Percentiles rank a stretch among this genome's conserved stretches.
These are phyloP conservation scores for Flaveria trinervia DNA, from an alignment of 129 eudicot genomes.

Conservation along the genomic window DNA sequence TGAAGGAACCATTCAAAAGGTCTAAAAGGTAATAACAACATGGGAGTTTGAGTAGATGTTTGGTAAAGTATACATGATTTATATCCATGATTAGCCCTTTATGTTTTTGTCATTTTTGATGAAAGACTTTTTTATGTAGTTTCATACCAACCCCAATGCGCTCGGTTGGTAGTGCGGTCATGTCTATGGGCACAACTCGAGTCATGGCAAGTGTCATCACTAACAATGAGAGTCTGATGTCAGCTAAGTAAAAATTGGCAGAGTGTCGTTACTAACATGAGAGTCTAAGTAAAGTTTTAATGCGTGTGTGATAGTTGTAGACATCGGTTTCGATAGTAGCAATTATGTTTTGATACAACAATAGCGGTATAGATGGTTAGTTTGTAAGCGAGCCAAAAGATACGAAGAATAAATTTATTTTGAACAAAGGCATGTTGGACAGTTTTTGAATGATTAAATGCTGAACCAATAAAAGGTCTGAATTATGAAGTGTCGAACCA, in stretches of 20 bases:
- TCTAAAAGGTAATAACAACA: slow-evolving; percentile 41
- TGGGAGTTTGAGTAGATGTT: slow-evolving; percentile 57
- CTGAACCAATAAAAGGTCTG: no score
- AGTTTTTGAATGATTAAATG: no score
- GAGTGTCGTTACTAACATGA: no score
- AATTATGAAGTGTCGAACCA: no score
- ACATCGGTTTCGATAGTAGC: no score
- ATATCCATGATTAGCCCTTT: slow-evolving; percentile 27
- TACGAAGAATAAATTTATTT: neutral
- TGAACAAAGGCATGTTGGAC: neutral
- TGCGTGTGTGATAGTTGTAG: no score
- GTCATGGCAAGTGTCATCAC: neutral
- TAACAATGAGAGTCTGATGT: neutral
- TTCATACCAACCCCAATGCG: neutral
- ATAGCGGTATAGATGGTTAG: neutral
- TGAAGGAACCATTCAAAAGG: slow-evolving; percentile 40
- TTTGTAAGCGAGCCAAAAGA: neutral
- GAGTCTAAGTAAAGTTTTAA: no score
- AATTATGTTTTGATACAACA: no score
- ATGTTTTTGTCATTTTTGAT: slow-evolving; percentile 17
- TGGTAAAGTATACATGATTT: slow-evolving; percentile 49
- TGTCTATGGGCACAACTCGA: neutral
- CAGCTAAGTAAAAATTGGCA: no score
- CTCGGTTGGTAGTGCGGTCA: neutral
- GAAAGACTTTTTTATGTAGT: slow-evolving; percentile 4